Conservation (phyloP, 2,329 filamentous ascomycete genomes). For the Clonostachys rosea region DNA sequence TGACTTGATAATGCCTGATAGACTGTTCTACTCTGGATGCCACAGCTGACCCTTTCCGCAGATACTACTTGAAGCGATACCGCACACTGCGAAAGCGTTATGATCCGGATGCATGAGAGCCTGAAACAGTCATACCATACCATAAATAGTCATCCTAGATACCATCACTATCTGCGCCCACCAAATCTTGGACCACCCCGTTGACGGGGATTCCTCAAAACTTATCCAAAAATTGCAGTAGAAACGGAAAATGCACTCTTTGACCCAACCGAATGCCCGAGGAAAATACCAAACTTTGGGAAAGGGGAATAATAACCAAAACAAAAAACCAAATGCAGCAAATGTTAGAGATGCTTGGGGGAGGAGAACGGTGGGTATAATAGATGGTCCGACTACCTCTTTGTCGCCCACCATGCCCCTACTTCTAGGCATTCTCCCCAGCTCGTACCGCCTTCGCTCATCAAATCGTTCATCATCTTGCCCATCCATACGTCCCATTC, state of each 20-base stretch:
- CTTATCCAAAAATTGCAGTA: too few species aligned
- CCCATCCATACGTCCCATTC: constrained; percentile 85
- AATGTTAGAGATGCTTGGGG: background rate
- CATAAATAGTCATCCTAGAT: background rate
- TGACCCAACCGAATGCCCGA: too few species aligned
- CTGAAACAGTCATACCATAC: background rate
- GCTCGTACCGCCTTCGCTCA: constrained; percentile 69
- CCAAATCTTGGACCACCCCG: background rate
- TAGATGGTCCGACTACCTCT: constrained; percentile 26
- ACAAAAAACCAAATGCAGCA: background rate
- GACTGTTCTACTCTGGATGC: constrained; percentile 32
- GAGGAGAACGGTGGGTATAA: background rate
- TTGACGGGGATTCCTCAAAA: too few species aligned
- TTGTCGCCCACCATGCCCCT: constrained; percentile 81
- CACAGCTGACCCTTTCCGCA: too few species aligned
- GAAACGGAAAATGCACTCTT: too few species aligned
- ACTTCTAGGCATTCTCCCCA: constrained; percentile 80
- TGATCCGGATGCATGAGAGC: constrained; percentile 33
- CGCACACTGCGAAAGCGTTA: constrained; percentile 81
- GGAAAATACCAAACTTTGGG: background rate
- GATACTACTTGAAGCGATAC: constrained; percentile 87
- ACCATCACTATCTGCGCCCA: too few species aligned
- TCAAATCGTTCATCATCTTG: constrained; percentile 73
- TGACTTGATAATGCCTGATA: constrained; percentile 2
- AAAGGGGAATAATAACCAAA: background rate